A percentile compares a stretch with the other conserved stretches of the same genome.
phyloP scores from a whole-genome alignment of 1,284 basidiomycete genomes.

The Boletus albobrunnescens region DNA sequence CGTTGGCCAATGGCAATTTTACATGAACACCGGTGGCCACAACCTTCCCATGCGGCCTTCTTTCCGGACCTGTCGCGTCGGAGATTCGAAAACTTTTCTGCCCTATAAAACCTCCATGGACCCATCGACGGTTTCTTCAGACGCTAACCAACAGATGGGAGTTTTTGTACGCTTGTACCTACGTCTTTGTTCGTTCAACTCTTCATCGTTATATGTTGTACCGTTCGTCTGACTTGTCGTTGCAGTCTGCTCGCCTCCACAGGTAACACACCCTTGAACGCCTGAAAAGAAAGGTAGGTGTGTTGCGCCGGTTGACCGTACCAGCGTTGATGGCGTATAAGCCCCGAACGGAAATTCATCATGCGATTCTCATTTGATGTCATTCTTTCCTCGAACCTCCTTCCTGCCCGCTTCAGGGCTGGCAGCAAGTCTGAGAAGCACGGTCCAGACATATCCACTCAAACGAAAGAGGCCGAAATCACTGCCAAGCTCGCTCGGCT shows the following conservation, averaged over 20 bases:
- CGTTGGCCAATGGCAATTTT: constrained; percentile 29
- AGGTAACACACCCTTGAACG: constrained; percentile 34
- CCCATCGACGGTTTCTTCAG: constrained; percentile 10
- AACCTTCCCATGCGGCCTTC: constrained; percentile 15
- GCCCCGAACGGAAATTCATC: constrained; percentile 9
- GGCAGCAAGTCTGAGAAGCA: constrained; percentile 22
- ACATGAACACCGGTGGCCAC: neutral
- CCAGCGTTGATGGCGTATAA: constrained; percentile 15
- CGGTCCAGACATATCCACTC: constrained; percentile 29
- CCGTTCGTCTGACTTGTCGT: constrained; percentile 6
- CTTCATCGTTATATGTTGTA: neutral
- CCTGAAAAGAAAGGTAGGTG: constrained; percentile 18
- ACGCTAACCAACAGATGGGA: constrained; percentile 35
- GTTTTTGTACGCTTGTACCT: constrained; percentile 31
- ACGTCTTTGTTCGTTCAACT: constrained; percentile 26
- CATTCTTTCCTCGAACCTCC: constrained; percentile 21
- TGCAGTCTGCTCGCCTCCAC: constrained; percentile 26
- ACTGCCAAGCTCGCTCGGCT: constrained; percentile 24
- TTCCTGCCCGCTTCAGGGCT: constrained; percentile 24
- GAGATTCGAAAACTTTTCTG: constrained; percentile 24
- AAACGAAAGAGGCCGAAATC: constrained; percentile 23
- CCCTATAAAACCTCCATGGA: constrained; percentile 23
- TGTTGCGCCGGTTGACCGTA: neutral
- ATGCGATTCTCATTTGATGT: constrained; percentile 24
- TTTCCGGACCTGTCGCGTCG: constrained; percentile 24